phyloP scores from a whole-genome alignment of 768 basidiomycete species.

The Mycena leptocephala region DNA sequence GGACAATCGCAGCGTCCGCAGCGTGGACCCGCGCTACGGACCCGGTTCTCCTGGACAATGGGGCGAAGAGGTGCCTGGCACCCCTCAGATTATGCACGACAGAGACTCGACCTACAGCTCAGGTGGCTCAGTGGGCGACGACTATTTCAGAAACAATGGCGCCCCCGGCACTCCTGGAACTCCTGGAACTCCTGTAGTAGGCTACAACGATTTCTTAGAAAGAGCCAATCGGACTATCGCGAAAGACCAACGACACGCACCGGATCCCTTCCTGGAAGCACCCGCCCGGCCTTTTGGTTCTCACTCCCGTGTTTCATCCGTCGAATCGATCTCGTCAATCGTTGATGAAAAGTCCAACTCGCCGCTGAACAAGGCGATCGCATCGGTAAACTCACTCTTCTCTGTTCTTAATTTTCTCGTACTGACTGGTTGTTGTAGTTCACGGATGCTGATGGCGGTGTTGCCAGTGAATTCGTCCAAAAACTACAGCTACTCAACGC shows the following conservation, averaged over 20 bases:
- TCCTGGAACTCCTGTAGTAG: slow-evolving; percentile 51
- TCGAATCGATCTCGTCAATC: slow-evolving; percentile 94
- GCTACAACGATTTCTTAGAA: slow-evolving; percentile 87
- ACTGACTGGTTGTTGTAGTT: slow-evolving; percentile 66
- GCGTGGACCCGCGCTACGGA: slow-evolving; percentile 41
- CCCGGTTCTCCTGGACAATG: slow-evolving; percentile 77
- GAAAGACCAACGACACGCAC: slow-evolving; percentile 81
- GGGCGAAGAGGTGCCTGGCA: slow-evolving; percentile 69
- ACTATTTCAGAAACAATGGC: slow-evolving; percentile 63
- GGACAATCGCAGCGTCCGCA: slow-evolving; percentile 72
- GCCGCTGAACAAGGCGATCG: slow-evolving; percentile 94
- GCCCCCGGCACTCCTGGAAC: slow-evolving; percentile 45
- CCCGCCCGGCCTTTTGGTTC: slow-evolving; percentile 85
- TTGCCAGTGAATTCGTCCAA: slow-evolving; percentile 91
- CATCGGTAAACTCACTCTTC: slow-evolving; percentile 66
- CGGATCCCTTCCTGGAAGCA: slow-evolving; percentile 91
- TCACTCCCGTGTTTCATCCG: slow-evolving; percentile 86
- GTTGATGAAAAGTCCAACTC: slow-evolving; percentile 93
- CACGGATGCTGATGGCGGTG: slow-evolving; percentile 94
- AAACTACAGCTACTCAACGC: slow-evolving; percentile 85
- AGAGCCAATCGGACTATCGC: slow-evolving; percentile 90
- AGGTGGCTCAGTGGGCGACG: slow-evolving; percentile 50
- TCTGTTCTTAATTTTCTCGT: neutral
- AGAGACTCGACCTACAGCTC: slow-evolving; percentile 69
- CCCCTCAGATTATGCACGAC: slow-evolving; percentile 60